phyloP scores from a whole-genome alignment of 495 filamentous ascomycete genomes.

The Penicillium steckii region DNA sequence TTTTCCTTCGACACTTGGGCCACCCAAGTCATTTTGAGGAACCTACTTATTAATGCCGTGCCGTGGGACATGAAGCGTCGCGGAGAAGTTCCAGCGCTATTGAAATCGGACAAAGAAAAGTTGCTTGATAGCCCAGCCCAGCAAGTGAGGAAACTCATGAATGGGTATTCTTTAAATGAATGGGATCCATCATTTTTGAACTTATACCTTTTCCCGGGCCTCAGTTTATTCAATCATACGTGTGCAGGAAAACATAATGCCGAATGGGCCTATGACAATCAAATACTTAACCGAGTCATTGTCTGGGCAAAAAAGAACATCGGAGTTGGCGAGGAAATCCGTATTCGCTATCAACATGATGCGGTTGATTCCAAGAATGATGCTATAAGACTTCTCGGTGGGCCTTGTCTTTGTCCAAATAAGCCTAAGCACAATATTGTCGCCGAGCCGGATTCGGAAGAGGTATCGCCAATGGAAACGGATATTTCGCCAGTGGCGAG shows the following conservation, averaged over 20 bases:
- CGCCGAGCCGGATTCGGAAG: not conserved
- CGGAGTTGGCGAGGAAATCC: slow-evolving; percentile 27
- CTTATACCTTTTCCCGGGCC: slow-evolving; percentile 32
- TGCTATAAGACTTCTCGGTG: not conserved
- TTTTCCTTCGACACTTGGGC: slow-evolving; percentile 40
- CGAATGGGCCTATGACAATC: slow-evolving; percentile 23
- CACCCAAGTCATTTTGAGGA: slow-evolving; percentile 32
- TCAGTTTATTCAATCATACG: slow-evolving; percentile 35
- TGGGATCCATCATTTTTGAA: slow-evolving; percentile 23
- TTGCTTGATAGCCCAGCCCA: not conserved
- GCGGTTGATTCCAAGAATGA: slow-evolving; percentile 1
- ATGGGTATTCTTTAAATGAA: not conserved
- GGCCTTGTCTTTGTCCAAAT: not conserved
- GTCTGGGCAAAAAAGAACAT: slow-evolving; percentile 28
- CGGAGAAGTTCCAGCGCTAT: not conserved
- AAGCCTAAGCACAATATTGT: not conserved
- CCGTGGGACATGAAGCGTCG: slow-evolving; percentile 27
- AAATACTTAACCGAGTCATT: slow-evolving; percentile 29
- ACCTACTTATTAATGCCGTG: slow-evolving; percentile 28
- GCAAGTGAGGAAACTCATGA: slow-evolving; percentile 9
- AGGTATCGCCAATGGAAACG: too few relatives aligned
- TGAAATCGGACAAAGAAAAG: slow-evolving; percentile 8
- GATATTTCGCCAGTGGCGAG: too few relatives aligned
- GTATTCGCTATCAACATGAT: slow-evolving; percentile 20
- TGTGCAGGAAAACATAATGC: slow-evolving; percentile 23